Evolutionary conservation across 495 filamentous ascomycete genomes (phyloP), one percentile per base, ranked within the genome.

Genomic region (Aspergillus biplanus): DNA sequence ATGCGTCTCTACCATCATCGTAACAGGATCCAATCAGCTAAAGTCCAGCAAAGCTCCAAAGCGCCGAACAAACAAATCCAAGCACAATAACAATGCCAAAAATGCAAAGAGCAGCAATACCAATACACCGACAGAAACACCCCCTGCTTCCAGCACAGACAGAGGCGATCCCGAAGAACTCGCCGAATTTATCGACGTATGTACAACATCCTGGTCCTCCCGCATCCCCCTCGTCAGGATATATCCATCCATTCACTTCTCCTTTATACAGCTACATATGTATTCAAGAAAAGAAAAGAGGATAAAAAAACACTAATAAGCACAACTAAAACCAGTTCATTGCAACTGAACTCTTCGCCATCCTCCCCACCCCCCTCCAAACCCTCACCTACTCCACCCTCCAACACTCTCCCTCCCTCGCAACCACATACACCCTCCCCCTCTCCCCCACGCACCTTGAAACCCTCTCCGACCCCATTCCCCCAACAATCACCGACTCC

Each of bases 171-270:
- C 85, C 8, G 88, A 87, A 61, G 91, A 92, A 54, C 75, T 93
- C 33, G 83, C 81, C 49, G 92, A 94, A 6, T 95, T 94, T 71
- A 86, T 87, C 33, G 83, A 88, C 65, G 85, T 86, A 80, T 52
- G 64, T 65, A n/a, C 27, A n/a, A 16, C 47, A 18, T 7, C 9
- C 16, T 16, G 0, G 4, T 31, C 47, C 16, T 50, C 47, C 47
- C 39, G 39, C 39, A 44, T 15, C 39, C 11, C 3, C 8, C 39
- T 44, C 11, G 11, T 44, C 39, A 44, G 11, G 11, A 44, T 44
- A 44, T 44, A 44, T 50, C 21, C 27, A 6, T 5, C 52, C 52
- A 7, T 33, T 32, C 52, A 11, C 32, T 3, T 9, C 21, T 33
- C 21, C 18, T 6, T 33, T 16, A 57, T 56, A 37, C 4, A 56